Conservation (phyloP, 176 grass and related monocot species). For the Oryza rufipogon region DNA sequence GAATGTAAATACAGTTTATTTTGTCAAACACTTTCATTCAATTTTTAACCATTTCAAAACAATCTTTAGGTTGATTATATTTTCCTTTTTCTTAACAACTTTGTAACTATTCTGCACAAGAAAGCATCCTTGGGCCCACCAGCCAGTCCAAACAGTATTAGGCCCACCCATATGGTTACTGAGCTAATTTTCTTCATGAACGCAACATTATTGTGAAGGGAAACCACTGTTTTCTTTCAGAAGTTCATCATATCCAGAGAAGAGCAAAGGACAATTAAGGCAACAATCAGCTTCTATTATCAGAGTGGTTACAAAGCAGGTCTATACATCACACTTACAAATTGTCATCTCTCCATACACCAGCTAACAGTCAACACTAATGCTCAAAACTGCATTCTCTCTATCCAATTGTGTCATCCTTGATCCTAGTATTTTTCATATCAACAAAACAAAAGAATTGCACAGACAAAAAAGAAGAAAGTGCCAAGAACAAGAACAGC, state of each 20-base stretch:
- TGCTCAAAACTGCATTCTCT: conserved; percentile 53
- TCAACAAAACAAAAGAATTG: conserved; percentile 57
- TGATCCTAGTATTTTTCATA: conserved; percentile 25
- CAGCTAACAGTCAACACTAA: conserved; percentile 30
- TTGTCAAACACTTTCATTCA: background rate
- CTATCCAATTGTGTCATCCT: conserved; percentile 22
- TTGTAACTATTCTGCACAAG: background rate
- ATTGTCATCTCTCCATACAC: conserved; percentile 34
- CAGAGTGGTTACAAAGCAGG: conserved; percentile 44
- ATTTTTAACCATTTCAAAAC: background rate
- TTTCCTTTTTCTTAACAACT: background rate
- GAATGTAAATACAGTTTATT: background rate
- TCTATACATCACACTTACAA: conserved; percentile 53
- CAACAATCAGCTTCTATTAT: conserved; percentile 54
- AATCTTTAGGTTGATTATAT: background rate
- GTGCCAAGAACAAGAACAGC: conserved; percentile 1
- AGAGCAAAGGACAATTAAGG: background rate
- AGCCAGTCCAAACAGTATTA: background rate
- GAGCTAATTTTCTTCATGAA: background rate
- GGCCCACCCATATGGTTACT: background rate
- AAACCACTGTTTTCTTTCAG: background rate
- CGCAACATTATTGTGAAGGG: background rate
- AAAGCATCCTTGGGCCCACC: background rate
- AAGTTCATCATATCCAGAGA: background rate
- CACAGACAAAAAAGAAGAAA: conserved; percentile 8